Base-by-base conservation (phyloP, 768 basidiomycete genomes). In the Scleroderma citrinum region DNA sequence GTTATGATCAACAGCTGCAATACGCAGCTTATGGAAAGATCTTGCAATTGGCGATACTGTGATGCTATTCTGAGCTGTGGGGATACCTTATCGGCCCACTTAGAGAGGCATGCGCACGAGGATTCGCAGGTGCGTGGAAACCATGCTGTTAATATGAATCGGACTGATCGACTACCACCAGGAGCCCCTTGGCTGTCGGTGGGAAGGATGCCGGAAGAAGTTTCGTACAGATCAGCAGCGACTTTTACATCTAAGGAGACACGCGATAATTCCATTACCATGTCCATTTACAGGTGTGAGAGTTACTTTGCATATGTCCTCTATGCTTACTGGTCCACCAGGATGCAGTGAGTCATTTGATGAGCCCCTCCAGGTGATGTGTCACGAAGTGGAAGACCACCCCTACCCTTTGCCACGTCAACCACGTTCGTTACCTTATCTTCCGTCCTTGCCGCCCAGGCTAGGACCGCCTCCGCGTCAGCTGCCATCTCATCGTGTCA, bases 31-130 rank as follows among this genome's bases (percentile, higher is more conserved):
- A 69, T 68, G 46, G 69, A 71, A 52, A 60, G 69, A 38, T 66
- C 62, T 11, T 88, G 85, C 64, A 71, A 69, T 60, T 89, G 85
- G 85, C 65, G 63, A 48, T 69, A 70, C 23, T 89, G 86, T 63
- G 71, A 69, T 50, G 70, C 69, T 36, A 55, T 78, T 13, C 57
- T 85, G 53, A 84, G 82, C 57, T 81, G 80, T 39, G 65, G 69
- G 6, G 67, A 73, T 37, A 71, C 66, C 38, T 61, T 87, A 44
- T 58, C 75, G 32, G 58, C 63, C 17, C 86, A 88, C 69, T 61
- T 82, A 30, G 63, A 64, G 42, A 48, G 55, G 20, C 74, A 76
- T 59, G 67, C 55, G 14, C 69, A 71, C 43, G 54, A 54, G 56
- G 57, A 48, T 50, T 55, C 47, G 50, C 61, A 65, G 60, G 65